Evolutionary conservation across 495 filamentous ascomycete species (phyloP).

Genomic region (Umbilicaria muhlenbergii): DNA sequence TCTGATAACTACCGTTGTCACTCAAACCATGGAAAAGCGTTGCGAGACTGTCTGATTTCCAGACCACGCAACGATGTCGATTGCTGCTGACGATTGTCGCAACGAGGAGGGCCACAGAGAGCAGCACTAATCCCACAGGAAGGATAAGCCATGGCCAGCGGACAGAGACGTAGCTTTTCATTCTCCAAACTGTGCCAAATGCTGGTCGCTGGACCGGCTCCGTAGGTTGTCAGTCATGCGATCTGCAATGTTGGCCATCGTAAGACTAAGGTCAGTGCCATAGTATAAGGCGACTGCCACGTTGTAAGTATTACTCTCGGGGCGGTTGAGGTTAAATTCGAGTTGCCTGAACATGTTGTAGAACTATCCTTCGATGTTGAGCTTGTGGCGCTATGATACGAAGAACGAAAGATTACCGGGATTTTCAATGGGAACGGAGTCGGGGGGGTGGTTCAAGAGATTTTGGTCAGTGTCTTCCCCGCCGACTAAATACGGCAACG

Average conservation of each 20-base stretch:
- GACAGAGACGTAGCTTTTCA: constrained; percentile 14
- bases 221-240: not conserved
- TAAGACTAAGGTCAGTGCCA: not conserved
- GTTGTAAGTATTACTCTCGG: no score
- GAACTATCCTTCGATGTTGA: no score
- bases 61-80: not conserved
- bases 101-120: not conserved
- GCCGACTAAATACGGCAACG: no score
- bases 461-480: no score
- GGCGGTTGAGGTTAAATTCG: no score
- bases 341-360: no score
- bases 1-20: no score
- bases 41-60: not conserved
- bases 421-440: no score
- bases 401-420: no score
- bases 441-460: no score
- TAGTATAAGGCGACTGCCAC: no score
- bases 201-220: not conserved
- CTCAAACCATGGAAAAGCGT: not conserved
- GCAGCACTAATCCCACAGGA: not conserved
- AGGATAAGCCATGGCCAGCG: constrained; percentile 18
- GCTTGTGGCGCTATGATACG: no score
- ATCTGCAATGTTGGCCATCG: not conserved
- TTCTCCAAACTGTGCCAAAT: not conserved
- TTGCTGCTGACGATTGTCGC: not conserved